phyloP scores from a whole-genome alignment of 2,329 filamentous ascomycete species.

The Cercospora sp. region DNA sequence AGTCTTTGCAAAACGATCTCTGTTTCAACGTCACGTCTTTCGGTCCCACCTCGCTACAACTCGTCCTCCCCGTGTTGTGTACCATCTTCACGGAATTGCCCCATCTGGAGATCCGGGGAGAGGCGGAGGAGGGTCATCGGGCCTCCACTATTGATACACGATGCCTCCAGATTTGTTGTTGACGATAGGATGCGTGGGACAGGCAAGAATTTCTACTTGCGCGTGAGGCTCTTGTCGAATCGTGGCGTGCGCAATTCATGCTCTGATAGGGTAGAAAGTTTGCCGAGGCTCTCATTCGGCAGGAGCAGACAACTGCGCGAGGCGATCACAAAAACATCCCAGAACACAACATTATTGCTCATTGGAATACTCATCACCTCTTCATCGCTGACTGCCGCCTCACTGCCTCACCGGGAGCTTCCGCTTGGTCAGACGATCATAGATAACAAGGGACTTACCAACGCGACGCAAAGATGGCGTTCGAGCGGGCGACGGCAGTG shows the following conservation, averaged over 20 bases:
- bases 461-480: conserved; percentile 24
- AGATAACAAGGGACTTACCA: not conserved
- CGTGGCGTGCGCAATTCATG: not conserved
- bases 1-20: conserved; percentile 8
- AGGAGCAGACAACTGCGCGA: not conserved
- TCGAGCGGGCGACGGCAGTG: conserved; percentile 48
- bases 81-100: conserved; percentile 4
- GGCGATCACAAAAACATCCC: not conserved
- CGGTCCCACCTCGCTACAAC: conserved; percentile 5
- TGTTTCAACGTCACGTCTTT: conserved; percentile 11
- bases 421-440: not conserved
- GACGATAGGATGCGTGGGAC: not conserved
- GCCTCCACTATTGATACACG: not conserved
- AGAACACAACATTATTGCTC: not conserved
- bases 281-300: not conserved
- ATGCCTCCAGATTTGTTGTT: not conserved
- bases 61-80: not conserved
- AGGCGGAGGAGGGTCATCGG: not conserved
- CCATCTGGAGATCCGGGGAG: conserved; percentile 12
- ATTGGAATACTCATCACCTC: not conserved
- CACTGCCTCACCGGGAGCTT: not conserved
- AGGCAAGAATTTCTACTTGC: not conserved
- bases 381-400: not conserved
- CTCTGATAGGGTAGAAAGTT: not conserved
- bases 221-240: not conserved